These are phyloP conservation scores for Strobilomyces dryophilus DNA, from an alignment of 768 basidiomycete genomes.

Conservation along the genomic window DNA sequence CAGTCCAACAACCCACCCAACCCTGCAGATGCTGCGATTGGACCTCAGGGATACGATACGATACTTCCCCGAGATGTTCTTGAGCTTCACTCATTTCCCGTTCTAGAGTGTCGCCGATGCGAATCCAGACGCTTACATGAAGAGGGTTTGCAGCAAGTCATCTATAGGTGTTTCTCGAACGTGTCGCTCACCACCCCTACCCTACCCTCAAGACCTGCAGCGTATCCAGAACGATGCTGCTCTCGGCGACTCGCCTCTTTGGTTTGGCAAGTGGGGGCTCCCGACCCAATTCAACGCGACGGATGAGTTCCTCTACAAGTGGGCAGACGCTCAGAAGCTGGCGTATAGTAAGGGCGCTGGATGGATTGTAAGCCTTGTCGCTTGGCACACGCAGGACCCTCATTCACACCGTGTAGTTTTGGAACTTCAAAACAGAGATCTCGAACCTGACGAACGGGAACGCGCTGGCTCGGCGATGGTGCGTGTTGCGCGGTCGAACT, in stretches of 20 bases:
- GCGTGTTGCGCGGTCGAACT: slow-evolving; percentile 8
- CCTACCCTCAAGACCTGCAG: slow-evolving; percentile 46
- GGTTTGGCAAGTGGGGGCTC: slow-evolving; percentile 61
- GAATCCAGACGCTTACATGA: slow-evolving; percentile 61
- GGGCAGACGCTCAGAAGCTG: slow-evolving; percentile 76
- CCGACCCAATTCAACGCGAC: slow-evolving; percentile 63
- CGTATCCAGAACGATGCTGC: slow-evolving; percentile 48
- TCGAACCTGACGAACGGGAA: slow-evolving; percentile 45
- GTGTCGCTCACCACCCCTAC: neutral
- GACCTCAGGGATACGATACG: slow-evolving; percentile 74
- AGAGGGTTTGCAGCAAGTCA: slow-evolving; percentile 62
- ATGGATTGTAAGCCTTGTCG: slow-evolving; percentile 53
- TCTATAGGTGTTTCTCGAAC: neutral
- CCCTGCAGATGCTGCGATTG: slow-evolving; percentile 62
- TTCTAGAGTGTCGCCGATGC: slow-evolving; percentile 65
- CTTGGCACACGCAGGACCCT: neutral
- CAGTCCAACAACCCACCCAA: slow-evolving; percentile 67
- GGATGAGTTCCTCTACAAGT: slow-evolving; percentile 55
- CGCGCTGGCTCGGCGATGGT: slow-evolving; percentile 59
- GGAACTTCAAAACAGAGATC: slow-evolving; percentile 73
- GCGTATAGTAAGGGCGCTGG: slow-evolving; percentile 57
- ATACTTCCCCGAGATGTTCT: neutral
- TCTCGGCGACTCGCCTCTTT: slow-evolving; percentile 43
- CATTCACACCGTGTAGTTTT: slow-evolving; percentile 38
- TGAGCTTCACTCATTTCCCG: slow-evolving; percentile 1